Evolutionary conservation across 2,329 filamentous ascomycete genomes (phyloP).

Genomic region (Ilyonectria destructans): DNA sequence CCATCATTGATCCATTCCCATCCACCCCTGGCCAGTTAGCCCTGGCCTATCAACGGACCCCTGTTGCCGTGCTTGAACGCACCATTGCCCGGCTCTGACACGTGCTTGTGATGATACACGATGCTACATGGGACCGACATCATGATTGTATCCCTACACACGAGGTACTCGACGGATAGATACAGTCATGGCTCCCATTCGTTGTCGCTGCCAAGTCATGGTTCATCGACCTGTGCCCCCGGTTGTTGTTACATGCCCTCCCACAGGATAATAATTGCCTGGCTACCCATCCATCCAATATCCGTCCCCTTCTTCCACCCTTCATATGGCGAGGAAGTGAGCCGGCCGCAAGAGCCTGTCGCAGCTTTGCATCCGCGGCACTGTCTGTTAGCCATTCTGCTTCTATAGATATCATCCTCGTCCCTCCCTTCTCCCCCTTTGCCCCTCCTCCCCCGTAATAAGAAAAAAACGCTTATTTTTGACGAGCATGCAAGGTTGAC

Average conservation of each 20-base stretch:
- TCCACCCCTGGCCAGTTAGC: conserved; percentile 17
- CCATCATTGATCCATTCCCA: conserved; percentile 28
- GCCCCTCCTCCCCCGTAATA: neutral
- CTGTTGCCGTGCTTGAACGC: conserved; percentile 20
- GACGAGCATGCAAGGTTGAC: conserved; percentile 4
- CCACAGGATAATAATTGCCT: neutral
- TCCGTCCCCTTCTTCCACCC: neutral
- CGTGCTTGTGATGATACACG: conserved; percentile 42
- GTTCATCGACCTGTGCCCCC: neutral
- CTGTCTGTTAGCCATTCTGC: neutral
- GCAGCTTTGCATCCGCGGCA: conserved; percentile 7
- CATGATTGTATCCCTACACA: neutral
- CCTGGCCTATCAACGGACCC: conserved; percentile 18
- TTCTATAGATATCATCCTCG: neutral
- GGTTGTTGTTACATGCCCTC: conserved; percentile 1
- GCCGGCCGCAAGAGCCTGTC: neutral
- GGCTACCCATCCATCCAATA: conserved; percentile 1
- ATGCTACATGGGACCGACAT: neutral
- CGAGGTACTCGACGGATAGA: neutral
- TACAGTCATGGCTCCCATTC: neutral
- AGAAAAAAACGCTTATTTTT: neutral
- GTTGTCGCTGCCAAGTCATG: neutral
- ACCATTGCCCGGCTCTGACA: conserved; percentile 48
- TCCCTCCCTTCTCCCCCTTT: neutral
- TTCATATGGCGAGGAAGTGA: neutral